A percentile compares a stretch with the other conserved stretches of the same genome.
Evolutionary conservation across 208 protist species (phyloP).

Genomic region (Acanthamoeba castellanii): DNA sequence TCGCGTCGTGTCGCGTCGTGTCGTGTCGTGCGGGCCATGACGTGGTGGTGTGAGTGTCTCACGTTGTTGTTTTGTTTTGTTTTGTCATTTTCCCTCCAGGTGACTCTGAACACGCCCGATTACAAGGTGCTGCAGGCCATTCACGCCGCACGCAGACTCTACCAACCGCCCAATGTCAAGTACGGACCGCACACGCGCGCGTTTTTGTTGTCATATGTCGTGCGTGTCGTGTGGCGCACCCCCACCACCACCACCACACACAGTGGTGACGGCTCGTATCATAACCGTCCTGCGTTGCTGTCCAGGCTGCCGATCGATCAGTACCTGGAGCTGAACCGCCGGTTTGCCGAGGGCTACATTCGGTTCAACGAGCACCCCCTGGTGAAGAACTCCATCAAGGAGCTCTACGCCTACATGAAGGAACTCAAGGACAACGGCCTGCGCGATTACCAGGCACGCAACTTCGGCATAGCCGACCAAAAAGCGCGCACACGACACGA

Average conservation of each 20-base stretch:
- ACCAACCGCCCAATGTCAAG: conserved; percentile 89
- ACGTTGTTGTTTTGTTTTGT: not conserved
- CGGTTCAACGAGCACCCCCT: conserved; percentile 88
- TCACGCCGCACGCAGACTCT: conserved; percentile 93
- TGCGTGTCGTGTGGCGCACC: too few species aligned
- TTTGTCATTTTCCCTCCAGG: not conserved
- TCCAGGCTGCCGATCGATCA: conserved; percentile 89
- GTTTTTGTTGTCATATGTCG: not conserved
- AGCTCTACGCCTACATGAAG: conserved; percentile 91
- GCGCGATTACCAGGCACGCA: conserved; percentile 46
- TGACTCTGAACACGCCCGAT: conserved; percentile 91
- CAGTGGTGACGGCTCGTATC: too few species aligned
- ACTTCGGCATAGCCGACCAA: too few species aligned
- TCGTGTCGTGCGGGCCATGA: too few species aligned
- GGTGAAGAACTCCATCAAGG: conserved; percentile 90
- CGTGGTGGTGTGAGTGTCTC: too few species aligned
- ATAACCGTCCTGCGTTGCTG: not conserved
- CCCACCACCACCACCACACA: too few species aligned
- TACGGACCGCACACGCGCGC: not conserved
- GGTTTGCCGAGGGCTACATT: conserved; percentile 91
- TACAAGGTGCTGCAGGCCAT: conserved; percentile 93
- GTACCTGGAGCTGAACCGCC: conserved; percentile 92
- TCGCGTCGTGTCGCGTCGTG: too few species aligned
- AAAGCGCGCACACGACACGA: too few species aligned
- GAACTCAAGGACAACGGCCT: conserved; percentile 73